Base-by-base conservation (phyloP, 306 rosid species). In the Comarum palustre region DNA sequence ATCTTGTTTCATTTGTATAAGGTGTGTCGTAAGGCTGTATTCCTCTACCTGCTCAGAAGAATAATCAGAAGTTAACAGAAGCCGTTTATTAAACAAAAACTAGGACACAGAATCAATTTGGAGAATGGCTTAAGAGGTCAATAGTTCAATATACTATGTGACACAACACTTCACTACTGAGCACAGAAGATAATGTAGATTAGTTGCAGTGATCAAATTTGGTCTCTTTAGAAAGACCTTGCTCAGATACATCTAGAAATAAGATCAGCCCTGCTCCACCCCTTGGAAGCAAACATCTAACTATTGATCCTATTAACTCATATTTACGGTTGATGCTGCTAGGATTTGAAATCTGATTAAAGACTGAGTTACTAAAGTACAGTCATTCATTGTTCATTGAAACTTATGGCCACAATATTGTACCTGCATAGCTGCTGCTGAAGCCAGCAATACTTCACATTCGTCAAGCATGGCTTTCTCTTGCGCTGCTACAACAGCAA, bases 391-490 rank as follows among this genome's bases (percentile, higher is more conserved):
- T 32, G 41, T 31, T 24, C 2, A 7, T 5, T 41, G 36, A 41
- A 39, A 39, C 42, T 6, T 39, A 39, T 7, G 36, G 54, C 59
- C 32, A 54, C 36, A 62, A 32, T 36, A 62, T 51, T 87, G 76
- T 76, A 95, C 99, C 99, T 92, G 96, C 96, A 88, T 88, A 61
- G 92, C 87, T 16, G 86, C 82, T 50, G 82, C 87, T 51, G 90
- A 91, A 74, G 95, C 85, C 76, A 95, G 79, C 63, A 88, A 78
- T 0, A 82, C 82, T 81, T 91, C 90, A 71, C 97, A 90, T 86
- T 90, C 96, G 61, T 80, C 93, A 86, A 95, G 93, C 90, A 88
- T 79, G 63, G 90, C 92, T 84, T 84, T 92, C 81, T 95, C 97
- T 74, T 87, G 82, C 22, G 93, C 90, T 77, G 90, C 92, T 64